phyloP scores from a whole-genome alignment of 2,329 filamentous ascomycete genomes.

The Talaromyces sp. region DNA sequence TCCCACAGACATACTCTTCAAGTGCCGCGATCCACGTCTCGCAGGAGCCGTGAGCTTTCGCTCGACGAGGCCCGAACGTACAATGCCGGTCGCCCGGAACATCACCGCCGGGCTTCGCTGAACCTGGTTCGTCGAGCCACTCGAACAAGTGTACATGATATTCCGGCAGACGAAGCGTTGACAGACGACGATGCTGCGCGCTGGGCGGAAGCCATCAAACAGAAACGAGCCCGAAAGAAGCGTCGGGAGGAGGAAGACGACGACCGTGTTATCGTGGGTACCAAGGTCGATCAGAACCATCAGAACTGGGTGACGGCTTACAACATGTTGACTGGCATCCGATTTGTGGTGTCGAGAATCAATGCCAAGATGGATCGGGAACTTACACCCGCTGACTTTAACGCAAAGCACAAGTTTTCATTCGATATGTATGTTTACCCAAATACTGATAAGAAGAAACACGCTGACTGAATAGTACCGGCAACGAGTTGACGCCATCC shows the following conservation, averaged over 20 bases:
- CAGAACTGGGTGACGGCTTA: conserved; percentile 97
- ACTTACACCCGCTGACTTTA: conserved; percentile 86
- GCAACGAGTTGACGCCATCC: conserved; percentile 94
- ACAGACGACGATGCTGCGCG: conserved; percentile 87
- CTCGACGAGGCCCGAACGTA: conserved; percentile 58
- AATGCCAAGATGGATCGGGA: conserved; percentile 95
- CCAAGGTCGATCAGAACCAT: conserved; percentile 95
- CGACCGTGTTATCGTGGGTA: conserved; percentile 83
- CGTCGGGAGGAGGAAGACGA: conserved; percentile 89
- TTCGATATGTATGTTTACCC: conserved; percentile 79
- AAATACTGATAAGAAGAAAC: conserved; percentile 21
- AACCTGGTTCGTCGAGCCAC: conserved; percentile 77
- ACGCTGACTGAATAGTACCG: conserved; percentile 59
- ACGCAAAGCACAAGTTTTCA: conserved; percentile 92
- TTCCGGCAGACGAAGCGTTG: conserved; percentile 74
- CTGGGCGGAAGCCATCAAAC: conserved; percentile 89
- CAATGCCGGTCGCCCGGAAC: conserved; percentile 69
- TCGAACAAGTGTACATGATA: conserved; percentile 78
- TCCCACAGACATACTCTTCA: conserved; percentile 85
- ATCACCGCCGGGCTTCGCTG: conserved; percentile 73
- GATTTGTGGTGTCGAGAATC: conserved; percentile 90
- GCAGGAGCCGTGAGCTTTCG: conserved; percentile 65
- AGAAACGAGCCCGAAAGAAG: conserved; percentile 84
- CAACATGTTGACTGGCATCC: conserved; percentile 99
- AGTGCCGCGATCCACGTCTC: conserved; percentile 67